Evolutionary conservation across 2,329 filamentous ascomycete species (phyloP), one percentile per base, ranked within the genome.

Genomic region (Venturia pyrina): DNA sequence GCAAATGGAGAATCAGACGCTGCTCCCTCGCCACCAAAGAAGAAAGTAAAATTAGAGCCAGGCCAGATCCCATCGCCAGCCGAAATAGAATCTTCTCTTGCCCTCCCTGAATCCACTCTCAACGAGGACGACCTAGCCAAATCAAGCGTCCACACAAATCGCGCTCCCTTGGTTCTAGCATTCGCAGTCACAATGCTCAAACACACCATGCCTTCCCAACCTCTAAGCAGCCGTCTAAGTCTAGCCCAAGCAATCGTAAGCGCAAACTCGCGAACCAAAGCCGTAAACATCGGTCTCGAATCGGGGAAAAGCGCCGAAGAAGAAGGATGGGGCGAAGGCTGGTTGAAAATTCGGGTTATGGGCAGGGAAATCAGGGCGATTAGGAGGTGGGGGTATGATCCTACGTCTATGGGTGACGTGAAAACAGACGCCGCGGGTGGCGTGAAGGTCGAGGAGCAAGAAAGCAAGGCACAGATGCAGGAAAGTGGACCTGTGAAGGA

Each of bases 161-260:
- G 92, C 48, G 91, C 92, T 1, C 91, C 92, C 0, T 78, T 96
- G 1, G 86, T 96, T 1, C 81, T 96, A 5, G 91, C 91, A 0
- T 96, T 96, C 75, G 87, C 89, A 0, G 84, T 91, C 17, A 84
- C 86, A 67, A 73, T 93, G 62, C 74, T 96, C 60, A 87, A 89
- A 59, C 87, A 89, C 72, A 96, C 90, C 0, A 93, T 93, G 88
- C 89, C 91, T 0, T 87, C 90, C 69, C 92, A 96, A 73, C 91
- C 91, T 3, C 81, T 88, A 3, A 95, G 90, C n/a, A 93, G 90
- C 73, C 82, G 90, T 60, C 78, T 96, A 24, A 96, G 91, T 72
- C 79, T 96, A 24, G 90, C 88, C 0, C 91, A 96, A 75, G 91
- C 90, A 0, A 87, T 95, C 1, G 89, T 96, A 19, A 93, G 90